Percentiles rank a stretch among this genome's conserved stretches.
Evolutionary conservation across 495 filamentous ascomycete species (phyloP).

Genomic region (Chaetomidium leptoderma): DNA sequence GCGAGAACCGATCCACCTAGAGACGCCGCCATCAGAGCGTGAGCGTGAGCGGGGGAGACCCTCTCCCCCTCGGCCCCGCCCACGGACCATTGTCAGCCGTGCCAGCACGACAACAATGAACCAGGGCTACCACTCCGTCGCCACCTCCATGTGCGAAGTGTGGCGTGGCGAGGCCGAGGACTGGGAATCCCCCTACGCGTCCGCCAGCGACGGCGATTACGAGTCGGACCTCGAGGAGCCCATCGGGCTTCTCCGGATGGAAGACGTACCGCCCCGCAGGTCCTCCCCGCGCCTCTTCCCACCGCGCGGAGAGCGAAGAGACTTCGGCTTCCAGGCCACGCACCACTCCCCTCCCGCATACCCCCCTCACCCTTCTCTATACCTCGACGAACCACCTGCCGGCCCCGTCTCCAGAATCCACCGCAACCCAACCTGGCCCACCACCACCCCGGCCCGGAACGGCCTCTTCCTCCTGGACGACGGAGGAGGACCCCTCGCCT

Average conservation of each 20-base stretch:
- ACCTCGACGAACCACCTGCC: not conserved
- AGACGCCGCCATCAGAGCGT: not conserved
- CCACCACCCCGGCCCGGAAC: not conserved
- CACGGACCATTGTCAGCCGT: slow-evolving; percentile 10
- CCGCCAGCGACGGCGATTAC: slow-evolving; percentile 12
- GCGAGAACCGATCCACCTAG: not conserved
- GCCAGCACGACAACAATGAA: slow-evolving; percentile 18
- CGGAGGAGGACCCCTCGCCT: not conserved
- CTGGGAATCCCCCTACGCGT: slow-evolving; percentile 32
- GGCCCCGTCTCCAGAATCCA: not conserved
- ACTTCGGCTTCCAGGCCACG: slow-evolving; percentile 12
- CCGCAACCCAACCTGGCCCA: not conserved
- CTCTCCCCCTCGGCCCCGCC: slow-evolving; percentile 1
- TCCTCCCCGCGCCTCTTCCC: slow-evolving; percentile 13
- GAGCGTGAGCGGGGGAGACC: not conserved
- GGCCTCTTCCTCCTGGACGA: slow-evolving; percentile 4
- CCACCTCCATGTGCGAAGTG: slow-evolving; percentile 28
- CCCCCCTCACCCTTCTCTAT: not conserved
- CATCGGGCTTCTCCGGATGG: slow-evolving; percentile 9
- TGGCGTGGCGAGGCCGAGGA: slow-evolving; percentile 30
- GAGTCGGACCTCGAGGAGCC: slow-evolving; percentile 18
- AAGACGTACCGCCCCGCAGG: slow-evolving; percentile 10
- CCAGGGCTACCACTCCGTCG: slow-evolving; percentile 16
- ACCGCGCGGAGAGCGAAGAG: slow-evolving; percentile 7
- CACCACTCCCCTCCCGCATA: not conserved